Conservation (phyloP, 768 basidiomycete species). For the Suillus plorans region DNA sequence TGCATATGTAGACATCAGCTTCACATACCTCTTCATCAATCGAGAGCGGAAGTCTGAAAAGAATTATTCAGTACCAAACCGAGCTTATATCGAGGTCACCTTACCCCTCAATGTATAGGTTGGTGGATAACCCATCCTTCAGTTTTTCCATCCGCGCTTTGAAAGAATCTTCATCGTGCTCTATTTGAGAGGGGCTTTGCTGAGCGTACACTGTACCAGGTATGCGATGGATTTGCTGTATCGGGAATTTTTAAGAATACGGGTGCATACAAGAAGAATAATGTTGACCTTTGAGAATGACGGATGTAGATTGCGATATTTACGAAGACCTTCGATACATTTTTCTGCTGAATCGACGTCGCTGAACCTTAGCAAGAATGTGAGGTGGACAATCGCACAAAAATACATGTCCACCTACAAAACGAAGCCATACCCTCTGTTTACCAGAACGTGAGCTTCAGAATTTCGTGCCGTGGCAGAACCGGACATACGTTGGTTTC, state of each 20-base stretch:
- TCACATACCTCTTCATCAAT: conserved; percentile 61
- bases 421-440: conserved; percentile 77
- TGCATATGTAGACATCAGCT: background rate
- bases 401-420: conserved; percentile 48
- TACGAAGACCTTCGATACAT: conserved; percentile 70
- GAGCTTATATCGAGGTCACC: conserved; percentile 14
- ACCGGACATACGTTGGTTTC: conserved; percentile 47
- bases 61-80: conserved; percentile 3
- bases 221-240: conserved; percentile 74
- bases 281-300: conserved; percentile 76
- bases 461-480: conserved; percentile 11
- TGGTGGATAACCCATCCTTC: conserved; percentile 65
- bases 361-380: conserved; percentile 52
- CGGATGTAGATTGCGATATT: conserved; percentile 77
- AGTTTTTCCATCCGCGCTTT: conserved; percentile 80
- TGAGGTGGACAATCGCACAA: conserved; percentile 6
- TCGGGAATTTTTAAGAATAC: conserved; percentile 4
- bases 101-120: conserved; percentile 79
- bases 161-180: conserved; percentile 47
- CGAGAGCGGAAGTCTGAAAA: conserved; percentile 59
- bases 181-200: conserved; percentile 22
- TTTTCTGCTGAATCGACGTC: conserved; percentile 65
- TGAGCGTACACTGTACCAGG: conserved; percentile 69
- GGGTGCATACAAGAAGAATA: conserved; percentile 1
- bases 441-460: conserved; percentile 14